Evolutionary conservation across 139 green algal species (phyloP).

Genomic region (Tetradesmus lagerheimii): DNA sequence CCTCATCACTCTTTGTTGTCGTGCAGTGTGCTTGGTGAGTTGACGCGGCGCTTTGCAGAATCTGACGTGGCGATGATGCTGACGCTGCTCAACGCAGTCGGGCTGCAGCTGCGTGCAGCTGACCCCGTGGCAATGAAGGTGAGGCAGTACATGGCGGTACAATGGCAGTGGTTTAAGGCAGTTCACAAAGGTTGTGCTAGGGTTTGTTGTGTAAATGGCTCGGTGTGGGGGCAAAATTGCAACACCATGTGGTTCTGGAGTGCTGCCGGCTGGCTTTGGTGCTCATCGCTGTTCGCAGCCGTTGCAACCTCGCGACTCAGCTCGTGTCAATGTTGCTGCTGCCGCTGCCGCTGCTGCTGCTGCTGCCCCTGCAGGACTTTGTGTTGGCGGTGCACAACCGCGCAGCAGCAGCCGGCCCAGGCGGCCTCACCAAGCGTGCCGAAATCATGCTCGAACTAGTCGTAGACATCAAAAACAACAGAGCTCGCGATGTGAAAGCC

Average conservation of each 20-base stretch:
- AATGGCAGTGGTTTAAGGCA: too few relatives aligned
- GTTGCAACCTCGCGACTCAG: too few relatives aligned
- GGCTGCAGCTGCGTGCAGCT: slow-evolving; percentile 74
- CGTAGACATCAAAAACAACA: slow-evolving; percentile 94
- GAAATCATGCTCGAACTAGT: slow-evolving; percentile 85
- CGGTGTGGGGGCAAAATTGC: too few relatives aligned
- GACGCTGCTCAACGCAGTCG: slow-evolving; percentile 70
- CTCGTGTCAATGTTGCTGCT: too few relatives aligned
- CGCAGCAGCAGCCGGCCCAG: slow-evolving; percentile 33
- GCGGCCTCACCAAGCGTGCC: slow-evolving; percentile 69
- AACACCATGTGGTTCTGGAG: too few relatives aligned
- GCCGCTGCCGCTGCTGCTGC: not conserved
- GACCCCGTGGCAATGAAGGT: slow-evolving; percentile 83
- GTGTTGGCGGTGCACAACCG: slow-evolving; percentile 76
- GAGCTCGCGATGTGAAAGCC: slow-evolving; percentile 30
- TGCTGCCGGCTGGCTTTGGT: too few relatives aligned
- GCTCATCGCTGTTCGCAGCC: too few relatives aligned
- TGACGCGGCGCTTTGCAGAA: slow-evolving; percentile 68
- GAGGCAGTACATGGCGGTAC: not conserved
- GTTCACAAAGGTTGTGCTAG: too few relatives aligned
- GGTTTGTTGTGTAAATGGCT: too few relatives aligned
- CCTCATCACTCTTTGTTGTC: too few relatives aligned
- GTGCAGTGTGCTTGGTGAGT: slow-evolving; percentile 28
- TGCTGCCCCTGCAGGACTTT: slow-evolving; percentile 63
- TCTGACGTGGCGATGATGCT: slow-evolving; percentile 74